Evolutionary conservation across 202 grass and related monocot species (phyloP), one percentile per base, ranked within the genome.

Genomic region (Musa balbisiana): DNA sequence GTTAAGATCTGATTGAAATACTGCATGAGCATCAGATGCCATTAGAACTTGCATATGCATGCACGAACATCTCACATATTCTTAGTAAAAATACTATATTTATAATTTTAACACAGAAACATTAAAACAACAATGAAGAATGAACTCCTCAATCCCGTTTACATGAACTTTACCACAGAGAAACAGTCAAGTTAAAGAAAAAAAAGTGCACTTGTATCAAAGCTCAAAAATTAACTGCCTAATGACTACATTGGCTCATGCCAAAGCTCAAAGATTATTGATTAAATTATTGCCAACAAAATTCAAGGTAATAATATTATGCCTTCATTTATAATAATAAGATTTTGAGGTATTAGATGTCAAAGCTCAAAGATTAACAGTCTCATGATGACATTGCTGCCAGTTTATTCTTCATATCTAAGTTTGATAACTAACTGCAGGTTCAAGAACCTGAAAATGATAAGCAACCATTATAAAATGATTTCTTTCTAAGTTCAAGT

Each of bases 1-100:
- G 82, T 92, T 75, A 99, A 85, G 69, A 95, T 94, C 89, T 99
- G 95, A 99, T 95, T 99, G 89, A 99, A 99, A 69, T 99, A 99
- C 95, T 99, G 88, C 59, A 72, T 63, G 73, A 62, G 86, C 69
- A 73, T 62, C 19, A 77, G 25, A 70, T 22, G 43, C 3, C 43
- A 43, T 67, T 43, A 70, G 67, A 49, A 12, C 25, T 69, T 50
- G 43, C 21, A 29, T 8, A 67, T 17, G 24, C 11, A 33, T 33
- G 25, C 64, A 33, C 64, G 2, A 33, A 29, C 64, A 15, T 27
- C 11, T 66, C 10, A 13, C 33, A 43, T 22, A 15, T 67, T 20
- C 15, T 16, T 19, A 9, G 56, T 60, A 60, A 60, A 60, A 65
- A 27, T 26, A 26, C 23, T 43, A 65, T 65, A 26, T 21, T 27